These are phyloP conservation scores for Linderniella brevidens DNA, from an alignment of 257 asterid species.

Conservation along the genomic window DNA sequence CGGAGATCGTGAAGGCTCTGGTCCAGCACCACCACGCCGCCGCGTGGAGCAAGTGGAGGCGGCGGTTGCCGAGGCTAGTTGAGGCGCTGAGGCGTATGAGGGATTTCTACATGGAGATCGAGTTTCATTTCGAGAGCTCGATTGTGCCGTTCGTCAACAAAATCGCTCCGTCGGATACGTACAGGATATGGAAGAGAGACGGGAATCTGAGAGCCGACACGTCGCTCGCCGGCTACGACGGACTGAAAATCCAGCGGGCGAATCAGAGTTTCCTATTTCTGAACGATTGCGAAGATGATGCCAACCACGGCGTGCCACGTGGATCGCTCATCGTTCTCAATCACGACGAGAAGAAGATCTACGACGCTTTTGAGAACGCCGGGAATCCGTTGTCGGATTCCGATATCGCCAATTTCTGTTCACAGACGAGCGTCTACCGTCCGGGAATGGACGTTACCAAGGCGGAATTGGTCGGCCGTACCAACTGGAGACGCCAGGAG, in stretches of 20 bases:
- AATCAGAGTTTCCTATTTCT: conserved; percentile 85
- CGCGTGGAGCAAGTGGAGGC: conserved; percentile 95
- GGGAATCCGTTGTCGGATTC: conserved; percentile 51
- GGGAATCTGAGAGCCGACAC: conserved; percentile 91
- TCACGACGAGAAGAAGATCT: conserved; percentile 71
- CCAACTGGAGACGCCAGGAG: conserved; percentile 85
- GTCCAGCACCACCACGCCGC: conserved; percentile 69
- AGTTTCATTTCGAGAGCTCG: conserved; percentile 89
- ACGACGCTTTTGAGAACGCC: conserved; percentile 77
- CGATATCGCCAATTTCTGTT: conserved; percentile 51
- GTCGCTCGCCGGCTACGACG: conserved; percentile 84
- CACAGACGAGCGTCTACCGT: conserved; percentile 73
- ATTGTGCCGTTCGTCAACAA: conserved; percentile 83
- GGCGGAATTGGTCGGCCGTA: conserved; percentile 63
- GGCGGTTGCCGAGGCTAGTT: conserved; percentile 75
- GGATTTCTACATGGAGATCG: conserved; percentile 91
- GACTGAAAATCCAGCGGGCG: conserved; percentile 83
- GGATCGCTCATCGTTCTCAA: conserved; percentile 76
- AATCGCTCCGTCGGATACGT: conserved; percentile 91
- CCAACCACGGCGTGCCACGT: conserved; percentile 25
- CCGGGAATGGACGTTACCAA: conserved; percentile 95
- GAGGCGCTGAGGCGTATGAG: conserved; percentile 77
- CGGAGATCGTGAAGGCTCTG: conserved; percentile 48
- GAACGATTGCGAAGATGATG: conserved; percentile 22
- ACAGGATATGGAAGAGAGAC: conserved; percentile 89